Conservation (phyloP, 2,329 filamentous ascomycete genomes). For the Chalaropsis ovoidea region DNA sequence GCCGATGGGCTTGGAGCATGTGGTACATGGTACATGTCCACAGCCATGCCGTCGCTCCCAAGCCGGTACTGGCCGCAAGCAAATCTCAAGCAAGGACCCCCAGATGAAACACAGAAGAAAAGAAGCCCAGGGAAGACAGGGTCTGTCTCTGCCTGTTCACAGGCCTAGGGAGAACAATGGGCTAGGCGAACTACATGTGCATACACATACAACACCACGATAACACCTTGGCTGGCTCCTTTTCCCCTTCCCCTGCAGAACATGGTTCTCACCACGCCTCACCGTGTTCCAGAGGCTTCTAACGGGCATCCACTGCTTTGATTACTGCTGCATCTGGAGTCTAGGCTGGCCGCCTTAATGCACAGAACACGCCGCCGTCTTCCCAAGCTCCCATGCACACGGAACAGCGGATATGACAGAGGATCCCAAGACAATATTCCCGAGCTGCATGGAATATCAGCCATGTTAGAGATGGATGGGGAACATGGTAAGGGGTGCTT, state of each 20-base stretch:
- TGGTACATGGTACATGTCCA: neutral
- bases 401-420: neutral
- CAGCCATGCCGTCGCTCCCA: neutral
- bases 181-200: neutral
- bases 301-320: neutral
- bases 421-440: neutral
- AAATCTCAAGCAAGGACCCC: constrained; percentile 14
- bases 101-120: constrained; percentile 13
- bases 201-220: neutral
- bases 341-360: neutral
- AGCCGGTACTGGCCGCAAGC: constrained; percentile 8
- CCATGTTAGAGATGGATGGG: constrained; percentile 12
- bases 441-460: constrained; percentile 1
- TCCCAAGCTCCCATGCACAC: neutral
- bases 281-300: neutral
- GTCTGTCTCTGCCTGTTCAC: neutral
- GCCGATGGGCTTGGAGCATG: neutral
- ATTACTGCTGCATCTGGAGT: neutral
- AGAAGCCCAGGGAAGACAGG: neutral
- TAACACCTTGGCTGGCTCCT: neutral
- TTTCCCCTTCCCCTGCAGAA: neutral
- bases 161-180: neutral
- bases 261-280: neutral
- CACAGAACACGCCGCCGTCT: neutral
- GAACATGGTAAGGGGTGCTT: neutral